A percentile compares a stretch with the other conserved stretches of the same genome.
Conservation (phyloP, 2,329 filamentous ascomycete genomes). For the Aspergillus texensis region DNA sequence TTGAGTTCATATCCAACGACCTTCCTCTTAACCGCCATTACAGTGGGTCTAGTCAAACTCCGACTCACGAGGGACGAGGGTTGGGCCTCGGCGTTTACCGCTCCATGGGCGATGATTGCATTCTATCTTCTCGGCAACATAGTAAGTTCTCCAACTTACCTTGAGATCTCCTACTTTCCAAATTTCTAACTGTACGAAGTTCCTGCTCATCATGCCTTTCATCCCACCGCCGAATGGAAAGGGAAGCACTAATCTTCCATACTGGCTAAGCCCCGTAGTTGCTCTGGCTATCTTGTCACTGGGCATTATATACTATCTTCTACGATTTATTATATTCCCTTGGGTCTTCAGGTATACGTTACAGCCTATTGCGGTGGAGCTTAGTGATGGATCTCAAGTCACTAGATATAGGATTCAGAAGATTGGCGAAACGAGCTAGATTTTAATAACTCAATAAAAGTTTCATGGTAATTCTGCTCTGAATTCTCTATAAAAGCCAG, state of each 20-base stretch:
- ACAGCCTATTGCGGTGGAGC: conserved; percentile 10
- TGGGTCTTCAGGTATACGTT: conserved; percentile 20
- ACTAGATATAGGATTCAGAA: neutral
- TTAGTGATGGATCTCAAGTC: conserved; percentile 23
- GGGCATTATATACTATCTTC: conserved; percentile 18
- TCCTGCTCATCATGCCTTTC: conserved; percentile 25
- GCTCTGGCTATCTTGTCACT: conserved; percentile 20
- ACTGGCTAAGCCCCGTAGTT: conserved; percentile 23
- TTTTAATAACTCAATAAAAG: neutral
- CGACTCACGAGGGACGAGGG: conserved; percentile 12
- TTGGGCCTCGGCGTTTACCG: conserved; percentile 16
- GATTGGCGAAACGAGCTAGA: neutral
- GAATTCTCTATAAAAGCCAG: neutral
- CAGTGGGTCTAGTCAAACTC: conserved; percentile 22
- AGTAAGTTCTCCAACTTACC: conserved; percentile 8
- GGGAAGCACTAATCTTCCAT: conserved; percentile 19
- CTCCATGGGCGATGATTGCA: conserved; percentile 20
- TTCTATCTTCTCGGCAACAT: conserved; percentile 23
- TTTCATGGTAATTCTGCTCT: neutral
- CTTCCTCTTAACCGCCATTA: conserved; percentile 20
- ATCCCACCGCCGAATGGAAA: conserved; percentile 17
- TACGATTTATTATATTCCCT: conserved; percentile 17
- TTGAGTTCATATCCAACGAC: conserved; percentile 24
- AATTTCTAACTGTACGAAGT: conserved; percentile 8
- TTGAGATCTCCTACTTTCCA: neutral